Base-by-base conservation (phyloP, 495 filamentous ascomycete species). In the Neurospora tetrasperma region DNA sequence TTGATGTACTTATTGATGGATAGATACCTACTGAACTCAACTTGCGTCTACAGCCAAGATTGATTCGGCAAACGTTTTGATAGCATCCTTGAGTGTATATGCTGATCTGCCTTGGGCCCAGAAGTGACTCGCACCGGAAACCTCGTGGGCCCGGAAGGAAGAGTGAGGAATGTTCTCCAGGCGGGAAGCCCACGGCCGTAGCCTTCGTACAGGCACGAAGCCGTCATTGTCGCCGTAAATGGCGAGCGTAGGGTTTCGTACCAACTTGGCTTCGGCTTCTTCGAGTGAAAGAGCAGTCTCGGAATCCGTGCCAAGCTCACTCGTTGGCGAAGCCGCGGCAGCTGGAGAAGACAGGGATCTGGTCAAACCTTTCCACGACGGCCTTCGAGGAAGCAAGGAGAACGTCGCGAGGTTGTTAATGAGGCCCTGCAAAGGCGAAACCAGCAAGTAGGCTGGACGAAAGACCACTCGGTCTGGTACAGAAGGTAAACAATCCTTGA, bases 221-320 rank as follows among this genome's bases (percentile, higher is more conserved):
- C 85, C 82, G 77, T 98, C 96, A 46, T 87, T 83, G 71, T 92
- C 89, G 4, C 96, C 96, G 76, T 91, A 97, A 10, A 98, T 81
- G 8, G 88, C 90, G 20, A 98, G 79, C 0, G 91, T 91, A 2
- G 85, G 82, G 74, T 91, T 86, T 74, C 69, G 74, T 69, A 78
- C 80, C 78, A 91, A 83, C 79, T 92, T 90, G 62, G 81, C 78
- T 74, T 88, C 85, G 11, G 82, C 78, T 27, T 79, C 77, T 35
- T 12, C 41, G 5, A 71, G 20, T 27, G 27, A 18, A 11, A 41
- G 2, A 43, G 69, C 39, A 41, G 41, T 42, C 62, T 69, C 59
- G 70, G 35, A 20, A 11, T 18, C 66, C 42, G 66, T 4, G 35
- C 9, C 48, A 40, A 72, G 59, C 71, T 75, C 66, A 42, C 69